Evolutionary conservation across 768 basidiomycete genomes (phyloP).

Genomic region (Daedaleopsis nitida): DNA sequence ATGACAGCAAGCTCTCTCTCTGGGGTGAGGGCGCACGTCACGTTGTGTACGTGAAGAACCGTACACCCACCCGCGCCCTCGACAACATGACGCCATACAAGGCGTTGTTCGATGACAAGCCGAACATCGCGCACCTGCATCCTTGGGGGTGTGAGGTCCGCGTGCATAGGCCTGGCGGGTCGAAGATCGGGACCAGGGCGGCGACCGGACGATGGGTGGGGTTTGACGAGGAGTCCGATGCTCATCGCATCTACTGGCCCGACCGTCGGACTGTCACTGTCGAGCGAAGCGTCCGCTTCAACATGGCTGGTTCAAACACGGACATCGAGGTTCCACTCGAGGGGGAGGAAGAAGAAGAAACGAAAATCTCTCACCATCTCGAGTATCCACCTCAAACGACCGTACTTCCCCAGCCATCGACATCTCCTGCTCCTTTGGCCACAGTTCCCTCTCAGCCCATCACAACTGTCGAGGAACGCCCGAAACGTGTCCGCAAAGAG

Average conservation of each 20-base stretch:
- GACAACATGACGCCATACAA: constrained; percentile 24
- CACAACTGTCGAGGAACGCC: neutral
- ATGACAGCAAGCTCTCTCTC: constrained; percentile 24
- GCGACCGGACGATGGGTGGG: constrained; percentile 16
- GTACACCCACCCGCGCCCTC: constrained; percentile 16
- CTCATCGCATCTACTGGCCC: constrained; percentile 38
- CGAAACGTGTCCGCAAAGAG: constrained; percentile 4
- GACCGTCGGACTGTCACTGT: constrained; percentile 26
- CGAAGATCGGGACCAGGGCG: constrained; percentile 11
- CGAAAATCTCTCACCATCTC: constrained; percentile 1
- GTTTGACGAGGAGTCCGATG: constrained; percentile 26
- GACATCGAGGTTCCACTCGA: constrained; percentile 16
- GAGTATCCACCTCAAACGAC: neutral
- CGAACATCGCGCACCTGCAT: constrained; percentile 19
- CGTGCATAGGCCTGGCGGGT: constrained; percentile 2
- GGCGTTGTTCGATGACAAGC: constrained; percentile 16
- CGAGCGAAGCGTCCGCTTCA: constrained; percentile 29
- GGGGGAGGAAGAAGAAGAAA: constrained; percentile 8
- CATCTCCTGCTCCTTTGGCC: neutral
- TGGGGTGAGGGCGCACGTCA: constrained; percentile 34
- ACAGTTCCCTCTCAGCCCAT: neutral
- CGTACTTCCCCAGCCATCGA: neutral
- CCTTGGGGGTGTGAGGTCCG: constrained; percentile 16
- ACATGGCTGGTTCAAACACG: neutral
- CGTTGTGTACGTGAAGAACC: constrained; percentile 26